Base-by-base conservation (phyloP, 257 asterid species). In the Schizonepeta tenuifolia region DNA sequence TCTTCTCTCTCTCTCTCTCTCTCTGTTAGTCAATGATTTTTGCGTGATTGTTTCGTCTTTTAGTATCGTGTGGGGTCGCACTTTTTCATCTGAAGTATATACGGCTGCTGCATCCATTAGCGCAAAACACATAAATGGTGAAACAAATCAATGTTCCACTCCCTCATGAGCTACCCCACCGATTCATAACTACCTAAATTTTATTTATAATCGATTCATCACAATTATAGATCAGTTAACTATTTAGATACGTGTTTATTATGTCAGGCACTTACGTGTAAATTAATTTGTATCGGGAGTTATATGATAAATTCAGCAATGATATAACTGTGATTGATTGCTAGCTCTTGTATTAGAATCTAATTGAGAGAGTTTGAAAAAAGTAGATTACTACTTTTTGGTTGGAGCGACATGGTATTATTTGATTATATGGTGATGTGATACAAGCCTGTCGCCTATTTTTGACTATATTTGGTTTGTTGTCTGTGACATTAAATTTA, bases 351-450 rank as follows among this genome's bases (percentile, higher is more conserved):
- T 46, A 40, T 10, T 58, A 12, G 61, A 65, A 66, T 55, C 57
- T 55, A 74, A 35, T 56, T 58, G 70, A 62, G 56, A 64, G 46
- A 46, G 14, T 3, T n/a, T 43, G 17, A 21, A 20, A 49, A 67
- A 66, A 55, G 73, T 28, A 24, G 20, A 35, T 51, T 35, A 70
- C 66, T 71, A 62, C 69, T 46, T 64, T 77, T 70, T 71, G 65
- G 4, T 64, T 35, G 80, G 76, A 70, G 26, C 40, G 46, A 43
- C 8, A 63, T 76, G 46, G 40, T 3, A 24, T 46, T 65, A 33
- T 47, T 68, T 65, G 71, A 62, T 51, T 41, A 73, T 40, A 64
- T 14, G 28, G 65, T 71, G 81, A 72, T 72, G 60, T 78, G 78
- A 67, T 15, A n/a, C 57, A 22, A 64, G 56, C 58, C 40, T 64